A percentile compares a stretch with the other conserved stretches of the same genome.
phyloP scores from a whole-genome alignment of 257 asterid species.

The Jacaranda mimosifolia region DNA sequence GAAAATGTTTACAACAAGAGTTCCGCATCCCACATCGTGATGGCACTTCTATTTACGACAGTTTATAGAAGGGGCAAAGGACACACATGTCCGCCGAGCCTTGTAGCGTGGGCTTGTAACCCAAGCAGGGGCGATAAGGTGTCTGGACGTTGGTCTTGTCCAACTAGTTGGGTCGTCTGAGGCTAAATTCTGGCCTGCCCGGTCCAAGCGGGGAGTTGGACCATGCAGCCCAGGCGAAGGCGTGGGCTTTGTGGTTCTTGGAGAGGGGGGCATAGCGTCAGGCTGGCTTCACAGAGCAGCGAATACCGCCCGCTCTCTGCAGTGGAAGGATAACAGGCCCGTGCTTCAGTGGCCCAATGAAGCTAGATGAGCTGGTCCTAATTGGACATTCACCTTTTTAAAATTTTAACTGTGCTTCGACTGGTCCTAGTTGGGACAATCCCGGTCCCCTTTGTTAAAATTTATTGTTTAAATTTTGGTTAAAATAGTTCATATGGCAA shows the following conservation, averaged over 20 bases:
- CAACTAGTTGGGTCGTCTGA: background rate
- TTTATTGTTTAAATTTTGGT: too few species aligned
- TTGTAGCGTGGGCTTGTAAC: constrained; percentile 1
- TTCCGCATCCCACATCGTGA: background rate
- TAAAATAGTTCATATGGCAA: too few species aligned
- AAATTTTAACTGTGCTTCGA: too few species aligned
- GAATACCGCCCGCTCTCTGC: background rate
- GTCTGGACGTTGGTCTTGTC: background rate
- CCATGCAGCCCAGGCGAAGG: background rate
- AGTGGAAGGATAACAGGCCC: background rate
- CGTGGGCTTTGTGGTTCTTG: background rate
- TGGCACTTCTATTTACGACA: too few species aligned
- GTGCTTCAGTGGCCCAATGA: background rate
- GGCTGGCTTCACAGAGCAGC: background rate
- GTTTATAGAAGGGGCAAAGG: background rate
- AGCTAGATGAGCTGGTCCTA: background rate
- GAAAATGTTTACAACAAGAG: too few species aligned
- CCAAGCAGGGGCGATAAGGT: background rate
- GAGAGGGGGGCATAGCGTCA: constrained; percentile 18
- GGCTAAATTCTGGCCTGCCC: background rate
- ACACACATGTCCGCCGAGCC: background rate
- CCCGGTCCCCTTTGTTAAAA: too few species aligned
- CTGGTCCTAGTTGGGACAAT: too few species aligned
- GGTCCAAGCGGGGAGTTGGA: constrained; percentile 12
- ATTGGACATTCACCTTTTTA: background rate